Percentiles rank a stretch among this genome's conserved stretches.
These are phyloP conservation scores for Penicillium sp. DNA, from an alignment of 2,329 filamentous ascomycete species.

Conservation along the genomic window DNA sequence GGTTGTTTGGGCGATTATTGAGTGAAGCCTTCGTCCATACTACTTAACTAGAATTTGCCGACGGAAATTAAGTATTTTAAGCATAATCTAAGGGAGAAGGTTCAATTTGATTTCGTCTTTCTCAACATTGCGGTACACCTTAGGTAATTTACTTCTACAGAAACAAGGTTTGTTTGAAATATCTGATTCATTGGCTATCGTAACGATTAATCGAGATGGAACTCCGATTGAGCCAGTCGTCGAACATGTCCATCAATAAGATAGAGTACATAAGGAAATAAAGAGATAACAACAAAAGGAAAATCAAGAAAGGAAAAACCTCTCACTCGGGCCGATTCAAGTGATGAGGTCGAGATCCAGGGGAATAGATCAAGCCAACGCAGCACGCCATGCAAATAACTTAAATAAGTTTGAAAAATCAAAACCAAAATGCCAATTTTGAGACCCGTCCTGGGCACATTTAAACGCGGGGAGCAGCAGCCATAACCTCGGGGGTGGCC, in stretches of 20 bases:
- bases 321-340: constrained; percentile 24
- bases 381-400: constrained; percentile 35
- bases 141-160: neutral
- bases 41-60: too few species aligned
- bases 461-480: constrained; percentile 41
- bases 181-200: constrained; percentile 21
- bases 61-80: too few species aligned
- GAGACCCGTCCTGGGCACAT: constrained; percentile 3
- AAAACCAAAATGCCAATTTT: constrained; percentile 27
- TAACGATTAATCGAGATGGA: constrained; percentile 10
- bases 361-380: constrained; percentile 21
- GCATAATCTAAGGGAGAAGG: too few species aligned
- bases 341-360: constrained; percentile 14
- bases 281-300: constrained; percentile 3
- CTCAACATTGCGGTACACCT: too few species aligned
- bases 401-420: constrained; percentile 20
- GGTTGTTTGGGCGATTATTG: too few species aligned
- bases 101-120: too few species aligned
- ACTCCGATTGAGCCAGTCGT: constrained; percentile 17
- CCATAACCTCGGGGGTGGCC: constrained; percentile 76
- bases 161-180: neutral
- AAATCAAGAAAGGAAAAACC: constrained; percentile 10
- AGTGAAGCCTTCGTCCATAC: too few species aligned
- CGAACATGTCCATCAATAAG: constrained; percentile 10
- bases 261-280: constrained; percentile 2